phyloP scores from a whole-genome alignment of 2,329 filamentous ascomycete genomes.

The Botrytis cinerea region DNA sequence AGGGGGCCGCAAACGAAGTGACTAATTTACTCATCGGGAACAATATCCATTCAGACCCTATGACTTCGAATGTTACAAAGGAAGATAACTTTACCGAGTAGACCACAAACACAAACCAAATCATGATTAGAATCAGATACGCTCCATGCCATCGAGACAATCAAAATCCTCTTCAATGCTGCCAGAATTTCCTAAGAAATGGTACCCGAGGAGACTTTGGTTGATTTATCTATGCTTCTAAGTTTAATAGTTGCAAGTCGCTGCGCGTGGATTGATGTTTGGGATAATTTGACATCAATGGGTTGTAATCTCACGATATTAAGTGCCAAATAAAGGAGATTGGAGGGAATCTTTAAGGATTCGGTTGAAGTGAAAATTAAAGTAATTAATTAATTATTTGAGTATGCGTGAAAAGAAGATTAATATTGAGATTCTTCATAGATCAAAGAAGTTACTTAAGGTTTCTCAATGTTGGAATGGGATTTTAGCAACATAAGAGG shows the following conservation, averaged over 20 bases:
- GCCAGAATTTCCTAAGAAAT: no score
- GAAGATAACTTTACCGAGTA: not conserved
- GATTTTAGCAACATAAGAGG: not conserved
- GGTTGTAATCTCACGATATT: not conserved
- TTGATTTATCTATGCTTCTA: not conserved
- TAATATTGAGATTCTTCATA: not conserved
- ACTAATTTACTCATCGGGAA: not conserved
- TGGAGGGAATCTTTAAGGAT: not conserved
- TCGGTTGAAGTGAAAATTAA: not conserved
- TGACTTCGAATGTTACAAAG: not conserved
- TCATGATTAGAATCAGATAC: not conserved
- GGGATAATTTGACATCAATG: not conserved
- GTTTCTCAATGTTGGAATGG: not conserved
- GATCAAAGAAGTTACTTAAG: no score
- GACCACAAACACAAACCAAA: not conserved
- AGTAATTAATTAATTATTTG: not conserved
- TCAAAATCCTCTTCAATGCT: not conserved
- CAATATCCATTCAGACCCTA: not conserved
- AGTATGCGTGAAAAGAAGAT: not conserved
- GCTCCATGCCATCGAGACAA: not conserved
- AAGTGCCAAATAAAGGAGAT: not conserved
- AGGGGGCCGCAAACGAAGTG: not conserved
- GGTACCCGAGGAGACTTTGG: not conserved
- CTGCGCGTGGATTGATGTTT: not conserved
- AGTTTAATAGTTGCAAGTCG: not conserved